A percentile compares a stretch with the other conserved stretches of the same genome.
phyloP scores from a whole-genome alignment of 2,329 filamentous ascomycete genomes.

The Ophiostoma triangulosporum region DNA sequence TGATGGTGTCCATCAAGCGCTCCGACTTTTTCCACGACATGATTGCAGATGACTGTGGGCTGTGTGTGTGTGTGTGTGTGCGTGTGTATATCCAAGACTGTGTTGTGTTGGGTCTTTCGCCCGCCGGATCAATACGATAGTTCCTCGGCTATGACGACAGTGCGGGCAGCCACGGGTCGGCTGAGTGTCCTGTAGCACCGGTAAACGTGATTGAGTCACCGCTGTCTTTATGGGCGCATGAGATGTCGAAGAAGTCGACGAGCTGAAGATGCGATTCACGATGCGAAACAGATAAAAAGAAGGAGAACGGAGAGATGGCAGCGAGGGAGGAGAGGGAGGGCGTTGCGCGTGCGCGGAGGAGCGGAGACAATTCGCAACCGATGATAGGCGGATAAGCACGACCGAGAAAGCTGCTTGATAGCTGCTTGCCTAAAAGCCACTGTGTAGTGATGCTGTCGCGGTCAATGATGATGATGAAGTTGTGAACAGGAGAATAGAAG shows the following conservation, averaged over 20 bases:
- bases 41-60: constrained; percentile 20
- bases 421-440: too few relatives aligned
- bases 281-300: not conserved
- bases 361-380: constrained; percentile 1
- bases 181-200: not conserved
- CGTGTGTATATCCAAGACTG: not conserved
- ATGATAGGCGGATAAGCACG: constrained; percentile 6
- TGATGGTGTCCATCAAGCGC: constrained; percentile 90
- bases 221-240: constrained; percentile 2
- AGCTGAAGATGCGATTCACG: not conserved
- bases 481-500: not conserved
- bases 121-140: not conserved
- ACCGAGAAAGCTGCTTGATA: too few relatives aligned
- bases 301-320: not conserved
- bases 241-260: not conserved
- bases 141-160: constrained; percentile 4
- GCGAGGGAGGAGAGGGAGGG: not conserved
- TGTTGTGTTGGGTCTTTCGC: not conserved
- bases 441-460: not conserved
- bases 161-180: not conserved
- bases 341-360: constrained; percentile 1
- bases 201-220: not conserved
- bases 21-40: constrained; percentile 95
- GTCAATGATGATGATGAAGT: not conserved
- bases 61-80: not conserved